Percentiles rank a stretch among this genome's conserved stretches.
Evolutionary conservation across 331 rosid genomes (phyloP).

Genomic region (Quercus phellos): DNA sequence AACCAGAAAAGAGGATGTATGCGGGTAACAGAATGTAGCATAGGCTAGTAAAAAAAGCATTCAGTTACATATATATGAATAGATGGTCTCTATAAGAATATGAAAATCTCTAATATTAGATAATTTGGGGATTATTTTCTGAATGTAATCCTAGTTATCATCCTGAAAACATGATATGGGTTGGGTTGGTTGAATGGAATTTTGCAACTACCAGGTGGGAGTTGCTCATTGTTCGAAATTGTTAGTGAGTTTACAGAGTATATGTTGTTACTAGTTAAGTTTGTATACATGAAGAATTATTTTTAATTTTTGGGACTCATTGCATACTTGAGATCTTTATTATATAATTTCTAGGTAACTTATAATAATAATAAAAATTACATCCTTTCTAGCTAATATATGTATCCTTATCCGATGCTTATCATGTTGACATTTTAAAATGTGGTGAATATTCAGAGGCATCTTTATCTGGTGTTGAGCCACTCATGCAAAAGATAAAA

Average conservation of each 20-base stretch:
- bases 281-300: background rate
- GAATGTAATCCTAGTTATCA: background rate
- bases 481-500: slow-evolving; percentile 95
- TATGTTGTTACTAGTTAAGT: background rate
- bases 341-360: background rate
- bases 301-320: background rate
- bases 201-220: background rate
- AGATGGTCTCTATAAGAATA: background rate
- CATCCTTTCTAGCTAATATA: background rate
- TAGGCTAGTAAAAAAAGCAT: background rate
- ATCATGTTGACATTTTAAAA: slow-evolving; percentile 3
- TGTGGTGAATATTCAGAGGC: slow-evolving; percentile 51
- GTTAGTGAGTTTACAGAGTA: too few relatives aligned
- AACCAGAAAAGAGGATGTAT: background rate
- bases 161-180: background rate
- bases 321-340: background rate
- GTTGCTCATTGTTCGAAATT: background rate
- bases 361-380: background rate
- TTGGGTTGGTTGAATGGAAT: background rate
- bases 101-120: background rate
- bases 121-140: background rate
- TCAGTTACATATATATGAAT: background rate
- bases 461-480: slow-evolving; percentile 92
- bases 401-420: background rate
- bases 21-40: background rate